Base-by-base conservation (phyloP, 805 yeast species). In the Priceomyces carsonii region DNA sequence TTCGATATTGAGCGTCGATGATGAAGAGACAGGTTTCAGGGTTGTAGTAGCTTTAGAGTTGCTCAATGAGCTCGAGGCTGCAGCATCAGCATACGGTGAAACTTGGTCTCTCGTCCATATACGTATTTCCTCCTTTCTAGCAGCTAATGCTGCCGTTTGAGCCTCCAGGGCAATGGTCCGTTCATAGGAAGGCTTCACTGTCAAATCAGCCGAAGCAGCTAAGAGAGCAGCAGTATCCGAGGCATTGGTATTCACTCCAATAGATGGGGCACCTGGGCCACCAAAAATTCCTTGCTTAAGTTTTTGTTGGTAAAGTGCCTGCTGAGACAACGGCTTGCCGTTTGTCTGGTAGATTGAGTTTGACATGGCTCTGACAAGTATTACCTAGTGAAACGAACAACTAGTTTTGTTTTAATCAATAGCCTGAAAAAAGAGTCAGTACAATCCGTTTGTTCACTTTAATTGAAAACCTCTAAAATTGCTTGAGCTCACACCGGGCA, bases 161-260 rank as follows among this genome's bases (percentile, higher is more conserved):
- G 86, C 86, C 35, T 78, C 86, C 6, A 53, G 63, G 6, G 81
- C 69, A 12, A 80, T 73, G 9, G 73, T 56, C 40, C 90, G 65
- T 56, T 78, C 81, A 56, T 82, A 84, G 9, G 66, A 45, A 9
- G 87, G 79, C 42, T 73, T 75, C 24, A 82, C 76, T 2, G 79
- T 71, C 29, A 80, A 67, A 55, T 80, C 85, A 2, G 84, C 62
- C 8, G 80, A 75, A 5, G 85, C 76, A 2, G 93, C 95, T 42
- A 83, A 66, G 35, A 82, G 63, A 1, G 93, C 93, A 32, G 95
- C 91, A 5, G 84, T 77, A 53, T 81, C 88, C 10, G 86, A 75
- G 18, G 89, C 86, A 26, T 76, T 70, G 39, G 80, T 71, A 42
- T 76, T 71, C 19, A 82, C 84, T n/a, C 91, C 90, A 5, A 79